These are phyloP conservation scores for Backusella macrospora DNA, from an alignment of 192 early-diverging fungal genomes.

Conservation along the genomic window DNA sequence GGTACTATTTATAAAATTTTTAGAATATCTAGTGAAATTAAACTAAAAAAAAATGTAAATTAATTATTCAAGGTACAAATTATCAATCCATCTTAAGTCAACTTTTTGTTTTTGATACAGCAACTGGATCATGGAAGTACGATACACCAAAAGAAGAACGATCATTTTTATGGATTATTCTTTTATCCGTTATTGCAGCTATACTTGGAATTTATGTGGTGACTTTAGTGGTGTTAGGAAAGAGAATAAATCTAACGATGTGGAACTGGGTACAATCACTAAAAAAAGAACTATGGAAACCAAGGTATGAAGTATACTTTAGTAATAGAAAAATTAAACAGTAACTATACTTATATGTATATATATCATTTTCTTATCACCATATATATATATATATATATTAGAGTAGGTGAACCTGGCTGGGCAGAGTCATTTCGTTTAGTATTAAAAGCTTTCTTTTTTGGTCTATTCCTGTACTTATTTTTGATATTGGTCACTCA, in stretches of 20 bases:
- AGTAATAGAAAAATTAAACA: neutral
- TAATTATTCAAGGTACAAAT: neutral
- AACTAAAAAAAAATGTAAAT: neutral
- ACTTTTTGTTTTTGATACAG: constrained; percentile 4
- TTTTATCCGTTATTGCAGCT: neutral
- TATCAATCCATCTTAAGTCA: neutral
- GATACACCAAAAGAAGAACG: neutral
- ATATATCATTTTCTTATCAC: too few species aligned
- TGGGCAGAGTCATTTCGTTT: constrained; percentile 10
- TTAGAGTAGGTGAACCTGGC: constrained; percentile 12
- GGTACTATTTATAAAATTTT: neutral
- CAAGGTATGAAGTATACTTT: constrained; percentile 1
- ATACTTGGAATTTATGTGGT: neutral
- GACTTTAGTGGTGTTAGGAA: neutral
- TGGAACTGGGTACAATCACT: neutral
- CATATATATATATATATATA: neutral
- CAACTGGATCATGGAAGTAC: neutral
- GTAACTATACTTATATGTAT: neutral
- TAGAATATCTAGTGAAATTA: too few species aligned
- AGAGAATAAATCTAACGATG: neutral
- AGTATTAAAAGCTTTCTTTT: constrained; percentile 8
- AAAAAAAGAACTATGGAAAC: constrained; percentile 13
- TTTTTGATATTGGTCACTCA: constrained; percentile 8
- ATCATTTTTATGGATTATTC: constrained; percentile 9
- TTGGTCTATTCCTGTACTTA: constrained; percentile 11